Base-by-base conservation (phyloP, 331 rosid species). In the Malus hybrid region DNA sequence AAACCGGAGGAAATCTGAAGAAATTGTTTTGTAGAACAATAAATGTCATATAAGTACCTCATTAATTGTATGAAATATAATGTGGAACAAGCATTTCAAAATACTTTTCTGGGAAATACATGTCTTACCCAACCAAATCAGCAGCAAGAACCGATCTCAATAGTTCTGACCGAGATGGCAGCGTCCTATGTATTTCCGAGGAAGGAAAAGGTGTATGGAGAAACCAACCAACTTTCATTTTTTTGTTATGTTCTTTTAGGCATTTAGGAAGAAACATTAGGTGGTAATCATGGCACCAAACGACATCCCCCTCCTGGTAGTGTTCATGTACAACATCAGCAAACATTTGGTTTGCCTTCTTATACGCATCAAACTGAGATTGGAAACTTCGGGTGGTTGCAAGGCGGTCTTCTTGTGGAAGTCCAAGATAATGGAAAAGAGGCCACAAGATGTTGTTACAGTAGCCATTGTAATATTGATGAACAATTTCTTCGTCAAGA, bases 381-480 rank as follows among this genome's bases (percentile, higher is more conserved):
- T 94, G 97, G 85, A 94, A 94, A 80, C 91, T 89, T 1, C 96
- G 90, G 3, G 99, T 94, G 36, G 99, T 94, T 66, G 97, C 97
- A 71, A 94, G 99, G 62, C 97, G 85, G 72, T 92, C 97, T 83
- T 94, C 99, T 78, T 94, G 99, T 70, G 99, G 99, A 81, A 94
- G 97, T 28, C 90, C 90, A 65, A 94, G 96, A 80, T 94, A 94
- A 80, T 94, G 99, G 78, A 92, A 92, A 61, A 94, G 92, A 60
- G 99, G 97, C 99, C 99, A 94, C 75, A 94, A 85, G 77, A 94
- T 90, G 85, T 94, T 94, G 96, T 92, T 94, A 80, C 99, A 94
- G 66, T 94, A 94, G 71, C 99, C 99, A 79, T 94, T 94, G 77
- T 94, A 94, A 80, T 94, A 94, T 73, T 94, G 97, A 85, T 90